Percentiles rank a stretch among this genome's conserved stretches.
Evolutionary conservation across 1,284 basidiomycete species (phyloP).

Genomic region (Hemileia vastatrix): DNA sequence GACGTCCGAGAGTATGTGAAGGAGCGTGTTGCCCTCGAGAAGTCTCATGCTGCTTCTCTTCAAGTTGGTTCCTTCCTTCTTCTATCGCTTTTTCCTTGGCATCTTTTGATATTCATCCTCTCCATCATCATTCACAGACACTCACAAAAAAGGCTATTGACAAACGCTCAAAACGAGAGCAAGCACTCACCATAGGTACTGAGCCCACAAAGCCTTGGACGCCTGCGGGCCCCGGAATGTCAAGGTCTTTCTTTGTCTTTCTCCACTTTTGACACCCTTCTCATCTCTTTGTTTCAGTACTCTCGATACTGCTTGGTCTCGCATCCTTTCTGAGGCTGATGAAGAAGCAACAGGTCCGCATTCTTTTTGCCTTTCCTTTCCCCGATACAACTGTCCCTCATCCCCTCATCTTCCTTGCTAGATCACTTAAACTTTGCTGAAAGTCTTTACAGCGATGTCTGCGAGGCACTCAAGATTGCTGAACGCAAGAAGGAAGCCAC

Average conservation of each 20-base stretch:
- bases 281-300: slow-evolving; percentile 50
- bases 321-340: slow-evolving; percentile 56
- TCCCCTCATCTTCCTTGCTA: no score
- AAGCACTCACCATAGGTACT: slow-evolving; percentile 54
- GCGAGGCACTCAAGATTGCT: slow-evolving; percentile 55
- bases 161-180: slow-evolving; percentile 54
- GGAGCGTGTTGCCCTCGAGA: slow-evolving; percentile 58
- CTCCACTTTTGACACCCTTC: background rate
- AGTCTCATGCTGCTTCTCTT: slow-evolving; percentile 55
- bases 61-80: background rate
- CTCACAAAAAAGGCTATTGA: slow-evolving; percentile 60
- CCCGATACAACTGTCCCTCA: background rate
- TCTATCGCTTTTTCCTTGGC: background rate
- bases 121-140: slow-evolving; percentile 52
- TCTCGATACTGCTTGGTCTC: slow-evolving; percentile 57
- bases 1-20: slow-evolving; percentile 55
- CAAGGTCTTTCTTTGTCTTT: slow-evolving; percentile 3
- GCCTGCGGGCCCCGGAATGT: slow-evolving; percentile 46
- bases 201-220: slow-evolving; percentile 58
- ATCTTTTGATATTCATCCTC: background rate
- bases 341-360: slow-evolving; percentile 56
- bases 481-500: slow-evolving; percentile 58
- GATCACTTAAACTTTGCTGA: slow-evolving; percentile 62
- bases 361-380: background rate
- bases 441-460: slow-evolving; percentile 53